Percentiles rank a stretch among this genome's conserved stretches.
Conservation (phyloP, 1,284 basidiomycete species). For the Fistulinella staudtii region DNA sequence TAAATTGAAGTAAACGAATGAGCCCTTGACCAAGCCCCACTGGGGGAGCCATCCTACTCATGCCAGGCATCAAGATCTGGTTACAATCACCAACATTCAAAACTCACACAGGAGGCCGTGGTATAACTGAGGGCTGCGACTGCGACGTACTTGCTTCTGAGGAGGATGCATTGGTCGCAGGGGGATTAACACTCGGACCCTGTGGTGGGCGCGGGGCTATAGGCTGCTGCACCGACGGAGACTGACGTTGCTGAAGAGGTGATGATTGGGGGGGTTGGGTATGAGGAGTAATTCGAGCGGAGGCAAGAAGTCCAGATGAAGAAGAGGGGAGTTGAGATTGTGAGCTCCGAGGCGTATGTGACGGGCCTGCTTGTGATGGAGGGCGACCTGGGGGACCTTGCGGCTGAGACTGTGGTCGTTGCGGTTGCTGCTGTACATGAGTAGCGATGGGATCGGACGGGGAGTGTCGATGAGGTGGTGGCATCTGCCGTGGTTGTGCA, state of each 20-base stretch:
- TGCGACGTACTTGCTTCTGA: constrained; percentile 29
- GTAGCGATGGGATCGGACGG: constrained; percentile 39
- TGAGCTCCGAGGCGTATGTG: constrained; percentile 35
- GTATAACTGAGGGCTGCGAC: constrained; percentile 22
- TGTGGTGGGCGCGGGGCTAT: constrained; percentile 38
- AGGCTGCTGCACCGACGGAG: constrained; percentile 34
- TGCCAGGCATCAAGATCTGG: constrained; percentile 15
- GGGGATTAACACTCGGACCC: constrained; percentile 19
- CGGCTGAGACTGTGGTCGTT: constrained; percentile 49
- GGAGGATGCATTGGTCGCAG: constrained; percentile 20
- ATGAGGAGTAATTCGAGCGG: constrained; percentile 32
- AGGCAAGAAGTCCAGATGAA: constrained; percentile 25
- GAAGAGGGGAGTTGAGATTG: constrained; percentile 34
- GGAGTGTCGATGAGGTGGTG: constrained; percentile 40
- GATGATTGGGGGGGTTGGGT: constrained; percentile 31
- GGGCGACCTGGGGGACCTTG: constrained; percentile 38
- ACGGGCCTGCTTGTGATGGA: constrained; percentile 35
- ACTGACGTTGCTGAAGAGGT: constrained; percentile 33
- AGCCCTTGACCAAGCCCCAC: constrained; percentile 59
- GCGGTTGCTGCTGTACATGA: constrained; percentile 38
- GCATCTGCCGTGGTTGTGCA: constrained; percentile 32
- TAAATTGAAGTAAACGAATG: constrained; percentile 60
- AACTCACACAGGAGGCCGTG: constrained; percentile 31
- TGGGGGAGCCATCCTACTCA: constrained; percentile 24
- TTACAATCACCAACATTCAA: not conserved